These are phyloP conservation scores for Penicillium desertorum DNA, from an alignment of 495 filamentous ascomycete genomes.

Conservation along the genomic window DNA sequence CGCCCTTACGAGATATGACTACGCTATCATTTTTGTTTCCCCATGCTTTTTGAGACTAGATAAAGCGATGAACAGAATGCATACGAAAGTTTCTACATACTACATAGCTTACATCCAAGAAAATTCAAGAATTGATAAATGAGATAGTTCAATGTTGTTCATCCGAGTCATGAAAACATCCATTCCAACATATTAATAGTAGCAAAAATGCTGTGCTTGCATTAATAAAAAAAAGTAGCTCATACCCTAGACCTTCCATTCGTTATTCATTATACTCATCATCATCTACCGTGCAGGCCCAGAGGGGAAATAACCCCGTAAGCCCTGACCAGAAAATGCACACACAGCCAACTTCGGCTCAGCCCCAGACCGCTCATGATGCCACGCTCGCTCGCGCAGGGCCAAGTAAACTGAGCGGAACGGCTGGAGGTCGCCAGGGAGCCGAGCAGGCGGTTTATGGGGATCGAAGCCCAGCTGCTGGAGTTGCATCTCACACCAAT, in stretches of 20 bases:
- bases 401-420: conserved; percentile 11
- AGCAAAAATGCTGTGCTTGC: background rate
- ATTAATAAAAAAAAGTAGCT: background rate
- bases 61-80: background rate
- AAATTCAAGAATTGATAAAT: background rate
- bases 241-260: background rate
- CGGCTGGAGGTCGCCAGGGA: conserved; percentile 9
- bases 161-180: background rate
- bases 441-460: conserved; percentile 4
- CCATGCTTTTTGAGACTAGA: background rate
- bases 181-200: background rate
- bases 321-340: background rate
- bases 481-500: conserved; percentile 10
- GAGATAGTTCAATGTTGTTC: background rate
- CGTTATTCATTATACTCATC: conserved; percentile 11
- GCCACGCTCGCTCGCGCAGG: conserved; percentile 11
- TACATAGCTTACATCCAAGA: background rate
- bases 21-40: background rate
- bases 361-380: conserved; percentile 1
- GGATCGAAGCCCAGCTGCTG: conserved; percentile 11
- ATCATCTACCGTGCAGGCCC: background rate
- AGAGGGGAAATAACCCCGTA: conserved; percentile 9
- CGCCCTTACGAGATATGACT: background rate
- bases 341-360: conserved; percentile 7
- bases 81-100: background rate